Evolutionary conservation across 2,329 filamentous ascomycete species (phyloP), one percentile per base, ranked within the genome.

Genomic region (Exophiala calicioides): DNA sequence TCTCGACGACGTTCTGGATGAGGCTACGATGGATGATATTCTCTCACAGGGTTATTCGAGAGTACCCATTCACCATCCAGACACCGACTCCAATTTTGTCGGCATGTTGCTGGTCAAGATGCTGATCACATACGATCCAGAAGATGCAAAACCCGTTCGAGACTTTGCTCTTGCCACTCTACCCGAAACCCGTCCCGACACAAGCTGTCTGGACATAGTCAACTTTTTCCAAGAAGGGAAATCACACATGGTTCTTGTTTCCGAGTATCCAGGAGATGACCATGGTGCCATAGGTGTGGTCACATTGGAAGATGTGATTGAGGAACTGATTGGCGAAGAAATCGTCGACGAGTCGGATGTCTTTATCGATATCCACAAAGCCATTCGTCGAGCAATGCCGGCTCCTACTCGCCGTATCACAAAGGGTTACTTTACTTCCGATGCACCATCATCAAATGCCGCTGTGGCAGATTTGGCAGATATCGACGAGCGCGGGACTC

Each of bases 201-300:
- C 93, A 0, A 96, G 90, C 71, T 98, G 93, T 65, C 72, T 98
- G 45, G 93, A 98, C 66, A 97, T 98, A 61, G 89, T 98, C 71
- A 98, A 98, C 72, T 98, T 96, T 69, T 98, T 98, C 74, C 93
- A 98, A 68, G 93, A 98, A 73, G 93, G 93, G 60, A 98, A 98
- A 67, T 95, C 90, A 1, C 93, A 98, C 68, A 95, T 98, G 90
- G 91, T 97, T 0, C 75, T 98, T 20, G 93, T 97, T 6, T 96
- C 91, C 0, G 88, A 95, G 61, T 80, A 73, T 56, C 93, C 93
- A 1, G 90, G 91, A n/a, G 88, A 94, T 57, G 85, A 95, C 61
- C 84, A 87, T 60, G 93, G 93, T 34, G 90, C 90, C 4, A 74
- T 95, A 9, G 93, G 93, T 45, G 93, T 98, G 3, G 89, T 98